phyloP scores from a whole-genome alignment of 331 rosid genomes.

The Erythrophleum ivorense region DNA sequence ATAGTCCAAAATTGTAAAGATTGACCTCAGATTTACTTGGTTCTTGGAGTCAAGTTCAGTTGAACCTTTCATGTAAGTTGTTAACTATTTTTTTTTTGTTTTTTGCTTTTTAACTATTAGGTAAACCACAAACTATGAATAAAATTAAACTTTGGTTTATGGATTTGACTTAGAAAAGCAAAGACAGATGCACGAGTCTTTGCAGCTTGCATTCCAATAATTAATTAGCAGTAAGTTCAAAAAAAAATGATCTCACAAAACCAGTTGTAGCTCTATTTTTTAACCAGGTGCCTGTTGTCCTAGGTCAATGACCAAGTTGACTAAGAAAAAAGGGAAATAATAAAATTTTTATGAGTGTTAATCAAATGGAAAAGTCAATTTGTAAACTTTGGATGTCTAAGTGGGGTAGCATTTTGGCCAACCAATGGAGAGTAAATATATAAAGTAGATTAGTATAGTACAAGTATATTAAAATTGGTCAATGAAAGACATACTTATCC shows the following conservation, averaged over 20 bases:
- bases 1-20: too few species aligned
- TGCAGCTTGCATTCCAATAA: background rate
- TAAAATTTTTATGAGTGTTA: background rate
- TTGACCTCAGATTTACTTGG: too few species aligned
- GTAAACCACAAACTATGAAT: background rate
- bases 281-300: background rate
- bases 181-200: background rate
- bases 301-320: background rate
- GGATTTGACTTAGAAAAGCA: background rate
- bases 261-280: background rate
- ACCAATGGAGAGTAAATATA: background rate
- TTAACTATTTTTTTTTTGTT: too few species aligned
- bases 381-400: background rate
- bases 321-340: background rate
- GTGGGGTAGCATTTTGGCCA: background rate
- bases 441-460: background rate
- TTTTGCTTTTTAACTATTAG: background rate
- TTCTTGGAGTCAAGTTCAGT: too few species aligned
- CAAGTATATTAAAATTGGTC: background rate
- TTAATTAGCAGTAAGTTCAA: background rate
- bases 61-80: too few species aligned
- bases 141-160: background rate
- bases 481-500: slow-evolving; percentile 41
- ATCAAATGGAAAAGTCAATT: background rate
- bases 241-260: background rate